phyloP scores from a whole-genome alignment of 352 stramenopile genomes.

The Globisporangium cederbergense region DNA sequence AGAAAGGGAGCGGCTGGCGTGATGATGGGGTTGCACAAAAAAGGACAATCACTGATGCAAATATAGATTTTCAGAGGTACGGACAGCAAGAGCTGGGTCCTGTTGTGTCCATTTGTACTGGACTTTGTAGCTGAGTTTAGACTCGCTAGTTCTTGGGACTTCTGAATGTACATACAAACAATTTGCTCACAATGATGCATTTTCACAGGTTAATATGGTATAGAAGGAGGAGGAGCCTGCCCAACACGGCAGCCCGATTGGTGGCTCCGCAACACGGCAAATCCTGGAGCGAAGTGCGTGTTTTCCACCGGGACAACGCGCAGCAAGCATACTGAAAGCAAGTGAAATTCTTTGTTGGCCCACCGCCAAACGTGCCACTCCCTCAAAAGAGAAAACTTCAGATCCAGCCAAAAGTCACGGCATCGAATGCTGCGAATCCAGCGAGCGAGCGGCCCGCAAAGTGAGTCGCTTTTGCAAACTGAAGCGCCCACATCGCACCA shows the following conservation, averaged over 20 bases:
- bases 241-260: neutral
- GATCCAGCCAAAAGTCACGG: neutral
- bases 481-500: neutral
- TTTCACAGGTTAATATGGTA: too few species aligned
- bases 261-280: slow-evolving; percentile 30
- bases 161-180: too few species aligned
- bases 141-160: too few species aligned
- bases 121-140: too few species aligned
- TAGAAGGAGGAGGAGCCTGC: too few species aligned
- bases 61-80: neutral
- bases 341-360: slow-evolving; percentile 11
- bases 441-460: too few species aligned
- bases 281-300: slow-evolving; percentile 9
- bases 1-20: slow-evolving; percentile 5
- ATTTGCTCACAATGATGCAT: too few species aligned
- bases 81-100: too few species aligned
- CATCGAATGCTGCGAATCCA: neutral
- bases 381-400: neutral
- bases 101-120: too few species aligned
- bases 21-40: neutral
- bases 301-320: slow-evolving; percentile 1
- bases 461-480: neutral
- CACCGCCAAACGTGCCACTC: neutral
- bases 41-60: neutral
- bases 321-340: neutral